phyloP scores from a whole-genome alignment of 1,284 basidiomycete species.

The Pascua guehoae region DNA sequence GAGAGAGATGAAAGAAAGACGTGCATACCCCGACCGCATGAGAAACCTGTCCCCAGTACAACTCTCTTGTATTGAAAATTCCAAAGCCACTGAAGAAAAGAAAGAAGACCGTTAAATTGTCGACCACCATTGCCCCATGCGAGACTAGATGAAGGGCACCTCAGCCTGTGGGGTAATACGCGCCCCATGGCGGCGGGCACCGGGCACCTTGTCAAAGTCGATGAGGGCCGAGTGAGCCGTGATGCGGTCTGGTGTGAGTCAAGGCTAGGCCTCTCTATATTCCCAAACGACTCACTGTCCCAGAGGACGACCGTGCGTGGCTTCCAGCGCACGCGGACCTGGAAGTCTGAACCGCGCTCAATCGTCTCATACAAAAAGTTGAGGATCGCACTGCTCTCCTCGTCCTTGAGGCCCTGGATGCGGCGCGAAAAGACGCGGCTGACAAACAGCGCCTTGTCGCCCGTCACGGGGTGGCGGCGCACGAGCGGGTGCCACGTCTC shows the following conservation, averaged over 20 bases:
- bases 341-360: conserved; percentile 54
- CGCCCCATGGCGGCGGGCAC: conserved; percentile 67
- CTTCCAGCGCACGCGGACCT: conserved; percentile 52
- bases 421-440: conserved; percentile 58
- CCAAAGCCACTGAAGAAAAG: no score
- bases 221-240: conserved; percentile 68
- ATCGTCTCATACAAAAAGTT: conserved; percentile 58
- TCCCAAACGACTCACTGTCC: conserved; percentile 43
- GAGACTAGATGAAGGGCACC: conserved; percentile 56
- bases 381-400: conserved; percentile 64
- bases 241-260: conserved; percentile 26
- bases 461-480: conserved; percentile 39
- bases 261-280: not conserved
- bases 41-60: no score
- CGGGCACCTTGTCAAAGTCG: conserved; percentile 63
- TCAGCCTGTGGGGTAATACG: conserved; percentile 81
- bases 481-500: conserved; percentile 57
- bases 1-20: no score
- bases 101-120: no score
- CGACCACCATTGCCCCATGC: no score
- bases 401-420: conserved; percentile 65
- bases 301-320: conserved; percentile 56
- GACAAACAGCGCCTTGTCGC: conserved; percentile 47
- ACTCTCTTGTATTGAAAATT: no score
- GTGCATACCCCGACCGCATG: no score